Evolutionary conservation across 2,329 filamentous ascomycete genomes (phyloP), one percentile per base, ranked within the genome.

Genomic region (Colletotrichum lentis): DNA sequence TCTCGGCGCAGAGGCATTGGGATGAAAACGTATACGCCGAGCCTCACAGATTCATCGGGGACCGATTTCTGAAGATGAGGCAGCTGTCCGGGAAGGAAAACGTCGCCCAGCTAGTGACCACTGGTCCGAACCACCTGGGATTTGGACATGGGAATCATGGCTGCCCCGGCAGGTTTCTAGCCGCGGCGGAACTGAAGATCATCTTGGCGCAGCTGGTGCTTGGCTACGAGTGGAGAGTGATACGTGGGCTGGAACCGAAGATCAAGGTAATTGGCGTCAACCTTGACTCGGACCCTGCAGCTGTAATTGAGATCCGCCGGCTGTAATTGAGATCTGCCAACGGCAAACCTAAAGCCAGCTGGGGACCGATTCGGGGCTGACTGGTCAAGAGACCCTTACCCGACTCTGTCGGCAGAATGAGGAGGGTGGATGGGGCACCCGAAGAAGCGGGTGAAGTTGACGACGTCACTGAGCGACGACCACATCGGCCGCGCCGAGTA

Each of bases 151-250:
- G 78, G 10, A 74, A 75, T 39, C 77, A 80, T 64, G 78, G 78
- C 5, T 80, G 79, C 63, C 80, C 79, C 0, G 81, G 81, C 0
- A 76, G 80, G 0, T 83, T 82, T 77, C 82, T 82, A 67, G 81
- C 81, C n/a, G 74, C 75, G 37, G 78, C 80, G 69, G 79, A 82
- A 74, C 79, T 82, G 73, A 83, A 83, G 72, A 71, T 82, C 64
- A 76, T 82, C 35, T 69, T 83, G 7, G 76, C 78, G 1, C 72
- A 80, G 62, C 72, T 80, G 3, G 70, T 83, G 47, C 78, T 83
- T 0, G 77, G 74, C 27, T 82, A 81, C 70, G 80, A 83, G 54
- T 70, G 71, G 63, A 59, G 35, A 37, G 54, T 31, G 6, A 57
- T 57, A 16, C n/a, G 43, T n/a, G 54, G 54, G 37, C 22, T 27